A percentile compares a stretch with the other conserved stretches of the same genome.
Evolutionary conservation across 106 monocot genomes (phyloP).

Genomic region (Posidonia australis): DNA sequence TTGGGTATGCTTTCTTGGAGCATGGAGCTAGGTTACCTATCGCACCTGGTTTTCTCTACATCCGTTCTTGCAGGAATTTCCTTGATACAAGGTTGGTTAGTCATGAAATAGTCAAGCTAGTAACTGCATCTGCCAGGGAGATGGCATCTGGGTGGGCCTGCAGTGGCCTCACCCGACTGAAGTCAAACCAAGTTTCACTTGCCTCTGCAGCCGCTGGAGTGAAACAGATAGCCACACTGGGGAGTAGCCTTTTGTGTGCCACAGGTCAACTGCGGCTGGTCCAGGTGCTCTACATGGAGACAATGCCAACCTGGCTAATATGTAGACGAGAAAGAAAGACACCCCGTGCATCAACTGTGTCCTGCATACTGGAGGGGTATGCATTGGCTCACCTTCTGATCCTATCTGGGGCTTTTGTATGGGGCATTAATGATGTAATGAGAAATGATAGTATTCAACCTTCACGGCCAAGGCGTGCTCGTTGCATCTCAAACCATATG

Average conservation of each 20-base stretch:
- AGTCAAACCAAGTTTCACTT: constrained; percentile 31
- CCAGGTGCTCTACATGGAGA: constrained; percentile 72
- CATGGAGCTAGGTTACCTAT: constrained; percentile 20
- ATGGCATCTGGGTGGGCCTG: constrained; percentile 25
- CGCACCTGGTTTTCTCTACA: constrained; percentile 65
- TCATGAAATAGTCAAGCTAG: constrained; percentile 38
- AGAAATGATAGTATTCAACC: neutral
- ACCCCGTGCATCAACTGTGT: constrained; percentile 4
- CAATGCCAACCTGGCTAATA: constrained; percentile 54
- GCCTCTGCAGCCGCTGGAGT: constrained; percentile 31
- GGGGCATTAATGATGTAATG: constrained; percentile 44
- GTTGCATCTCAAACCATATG: constrained; percentile 37
- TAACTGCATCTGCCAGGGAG: constrained; percentile 35
- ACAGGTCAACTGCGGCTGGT: constrained; percentile 51
- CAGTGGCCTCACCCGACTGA: constrained; percentile 18
- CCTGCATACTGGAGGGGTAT: constrained; percentile 55
- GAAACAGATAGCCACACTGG: constrained; percentile 51
- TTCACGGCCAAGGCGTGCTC: constrained; percentile 19
- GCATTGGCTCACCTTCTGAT: constrained; percentile 66
- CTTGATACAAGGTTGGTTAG: constrained; percentile 60
- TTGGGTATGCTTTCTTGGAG: constrained; percentile 43
- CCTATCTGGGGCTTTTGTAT: constrained; percentile 42
- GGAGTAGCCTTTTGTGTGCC: constrained; percentile 53
- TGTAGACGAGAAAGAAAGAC: constrained; percentile 18
- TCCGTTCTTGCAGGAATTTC: constrained; percentile 61